Evolutionary conservation across 345 rosid genomes (phyloP).

Genomic region (Populus ilicifolia): DNA sequence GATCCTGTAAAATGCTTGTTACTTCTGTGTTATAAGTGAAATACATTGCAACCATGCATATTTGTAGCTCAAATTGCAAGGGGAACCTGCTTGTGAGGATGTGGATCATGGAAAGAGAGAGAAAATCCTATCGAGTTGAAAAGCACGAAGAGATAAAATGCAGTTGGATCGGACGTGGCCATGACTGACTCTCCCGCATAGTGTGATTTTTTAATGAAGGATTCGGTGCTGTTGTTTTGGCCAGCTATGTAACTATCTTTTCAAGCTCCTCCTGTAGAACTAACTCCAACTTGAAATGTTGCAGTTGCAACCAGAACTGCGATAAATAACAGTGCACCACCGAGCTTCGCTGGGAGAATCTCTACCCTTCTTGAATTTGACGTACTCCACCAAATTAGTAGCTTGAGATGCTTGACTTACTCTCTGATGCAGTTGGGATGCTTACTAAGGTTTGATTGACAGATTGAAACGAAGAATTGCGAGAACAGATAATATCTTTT

Average conservation of each 20-base stretch:
- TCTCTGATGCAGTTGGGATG: slow-evolving; percentile 15
- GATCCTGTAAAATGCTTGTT: slow-evolving; percentile 27
- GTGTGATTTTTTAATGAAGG: slow-evolving; percentile 12
- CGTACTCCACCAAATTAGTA: slow-evolving; percentile 37
- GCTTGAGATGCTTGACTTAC: slow-evolving; percentile 1
- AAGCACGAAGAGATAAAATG: slow-evolving; percentile 32
- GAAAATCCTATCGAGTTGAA: slow-evolving; percentile 42
- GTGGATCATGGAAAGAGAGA: slow-evolving; percentile 44
- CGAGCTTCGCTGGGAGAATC: slow-evolving; percentile 58
- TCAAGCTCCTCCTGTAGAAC: slow-evolving; percentile 59
- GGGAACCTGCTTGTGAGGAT: slow-evolving; percentile 53
- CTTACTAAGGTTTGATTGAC: slow-evolving; percentile 1
- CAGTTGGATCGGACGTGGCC: slow-evolving; percentile 24
- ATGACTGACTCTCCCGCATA: slow-evolving; percentile 41
- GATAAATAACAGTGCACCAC: slow-evolving; percentile 36
- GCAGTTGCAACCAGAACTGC: slow-evolving; percentile 52
- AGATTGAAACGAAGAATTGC: not conserved
- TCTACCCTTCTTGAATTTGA: slow-evolving; percentile 54
- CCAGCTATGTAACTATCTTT: slow-evolving; percentile 31
- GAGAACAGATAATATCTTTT: slow-evolving; percentile 13
- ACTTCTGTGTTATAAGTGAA: slow-evolving; percentile 39
- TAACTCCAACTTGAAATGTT: slow-evolving; percentile 42
- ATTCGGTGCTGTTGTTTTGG: slow-evolving; percentile 14
- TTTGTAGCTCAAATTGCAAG: slow-evolving; percentile 45
- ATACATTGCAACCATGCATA: slow-evolving; percentile 40